Base-by-base conservation (phyloP, 345 rosid genomes). In the Cardiospermum halicacabum region DNA sequence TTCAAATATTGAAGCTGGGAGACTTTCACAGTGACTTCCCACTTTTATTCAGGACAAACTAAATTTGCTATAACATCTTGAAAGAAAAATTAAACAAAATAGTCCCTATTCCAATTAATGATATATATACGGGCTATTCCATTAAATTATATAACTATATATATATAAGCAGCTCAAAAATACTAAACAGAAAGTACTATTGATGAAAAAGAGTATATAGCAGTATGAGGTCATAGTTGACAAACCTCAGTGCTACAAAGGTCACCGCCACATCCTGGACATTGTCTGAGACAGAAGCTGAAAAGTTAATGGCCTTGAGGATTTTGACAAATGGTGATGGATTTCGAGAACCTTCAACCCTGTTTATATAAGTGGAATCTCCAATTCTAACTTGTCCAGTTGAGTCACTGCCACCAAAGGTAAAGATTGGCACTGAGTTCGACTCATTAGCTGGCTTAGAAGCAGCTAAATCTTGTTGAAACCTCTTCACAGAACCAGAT, bases 401-500 rank as follows among this genome's bases (percentile, higher is more conserved):
- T 43, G 66, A 32, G 69, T 77, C 78, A 67, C 71, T 75, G 76
- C 82, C 72, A 66, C 76, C 83, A 45, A 74, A 68, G 55, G 79
- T 54, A 25, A 84, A 4, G 64, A 75, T 71, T 27, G 72, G 74
- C n/a, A 77, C 68, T 64, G 75, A 60, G 64, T 78, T 73, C 56
- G 78, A 84, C 16, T 66, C 63, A 32, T 62, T 56, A 62, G 60
- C 39, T 27, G 72, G 47, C 55, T 74, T 80, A 66, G 69, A 64
- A 1, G 82, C 56, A 53, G 60, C 70, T 50, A 50, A 62, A 45
- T 95, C 98, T 73, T 88, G 91, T 70, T 77, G 84, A 72, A 91
- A 95, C 79, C 98, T 89, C 87, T 85, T 95, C 68, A 95, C 99
- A 58, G 94, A 85, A 48, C 96, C 86, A 71, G 96, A 81, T 79